phyloP scores from a whole-genome alignment of 2,329 filamentous ascomycete genomes.

The Byssoonygena ceratinophila region DNA sequence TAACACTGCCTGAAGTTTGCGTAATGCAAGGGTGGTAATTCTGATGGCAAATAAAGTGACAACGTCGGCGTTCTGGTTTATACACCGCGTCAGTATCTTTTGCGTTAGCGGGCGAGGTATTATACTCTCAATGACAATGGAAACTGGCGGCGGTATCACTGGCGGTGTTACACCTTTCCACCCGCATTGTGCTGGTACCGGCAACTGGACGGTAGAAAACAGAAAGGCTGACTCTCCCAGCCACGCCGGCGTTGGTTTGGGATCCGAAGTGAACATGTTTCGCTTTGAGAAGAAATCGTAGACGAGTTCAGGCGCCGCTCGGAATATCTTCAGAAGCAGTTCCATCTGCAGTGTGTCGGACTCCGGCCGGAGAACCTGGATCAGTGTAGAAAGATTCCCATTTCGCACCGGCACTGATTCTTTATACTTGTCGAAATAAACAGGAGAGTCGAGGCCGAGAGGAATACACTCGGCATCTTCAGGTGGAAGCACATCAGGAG shows the following conservation, averaged over 20 bases:
- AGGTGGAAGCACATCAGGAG: slow-evolving; percentile 46
- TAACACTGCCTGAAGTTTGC: slow-evolving; percentile 60
- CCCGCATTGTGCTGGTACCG: slow-evolving; percentile 63
- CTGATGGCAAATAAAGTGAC: slow-evolving; percentile 76
- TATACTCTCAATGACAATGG: slow-evolving; percentile 72
- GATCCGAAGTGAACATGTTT: slow-evolving; percentile 72
- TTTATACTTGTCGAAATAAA: slow-evolving; percentile 58
- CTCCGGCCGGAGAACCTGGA: slow-evolving; percentile 71
- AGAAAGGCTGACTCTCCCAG: slow-evolving; percentile 85
- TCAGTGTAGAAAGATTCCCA: slow-evolving; percentile 64
- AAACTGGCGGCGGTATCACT: slow-evolving; percentile 61
- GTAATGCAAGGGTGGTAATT: slow-evolving; percentile 64
- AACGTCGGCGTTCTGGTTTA: slow-evolving; percentile 66
- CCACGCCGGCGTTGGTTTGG: slow-evolving; percentile 87
- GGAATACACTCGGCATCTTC: slow-evolving; percentile 42
- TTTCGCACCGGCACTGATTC: slow-evolving; percentile 67
- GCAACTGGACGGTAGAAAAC: slow-evolving; percentile 66
- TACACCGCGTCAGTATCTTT: slow-evolving; percentile 65
- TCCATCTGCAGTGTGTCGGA: slow-evolving; percentile 71
- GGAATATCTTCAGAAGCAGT: slow-evolving; percentile 69
- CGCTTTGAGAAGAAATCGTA: slow-evolving; percentile 78
- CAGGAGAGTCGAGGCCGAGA: slow-evolving; percentile 57
- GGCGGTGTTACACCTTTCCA: slow-evolving; percentile 51
- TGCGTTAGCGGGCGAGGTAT: slow-evolving; percentile 72
- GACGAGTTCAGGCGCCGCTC: slow-evolving; percentile 70